Percentiles rank a stretch among this genome's conserved stretches.
These are phyloP conservation scores for Mycena albidolilacea DNA, from an alignment of 768 basidiomycete species.

Conservation along the genomic window DNA sequence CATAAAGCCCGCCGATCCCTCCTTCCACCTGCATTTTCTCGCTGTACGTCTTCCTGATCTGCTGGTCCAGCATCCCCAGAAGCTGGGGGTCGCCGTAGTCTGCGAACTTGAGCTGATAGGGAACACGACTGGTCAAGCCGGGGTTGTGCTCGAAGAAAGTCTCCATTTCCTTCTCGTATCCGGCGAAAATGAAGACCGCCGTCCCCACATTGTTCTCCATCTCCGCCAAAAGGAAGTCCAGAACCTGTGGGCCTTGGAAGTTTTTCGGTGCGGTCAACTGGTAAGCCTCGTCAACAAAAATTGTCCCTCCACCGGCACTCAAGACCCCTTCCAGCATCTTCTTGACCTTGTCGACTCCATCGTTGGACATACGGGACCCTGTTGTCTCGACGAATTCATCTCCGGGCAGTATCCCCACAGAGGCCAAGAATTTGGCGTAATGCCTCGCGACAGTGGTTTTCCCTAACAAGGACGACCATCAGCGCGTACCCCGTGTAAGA, in stretches of 20 bases:
- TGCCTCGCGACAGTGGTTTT: constrained; percentile 79
- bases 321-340: constrained; percentile 63
- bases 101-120: constrained; percentile 68
- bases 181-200: constrained; percentile 79
- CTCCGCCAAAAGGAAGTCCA: constrained; percentile 80
- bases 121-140: constrained; percentile 78
- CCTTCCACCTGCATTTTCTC: constrained; percentile 71
- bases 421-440: constrained; percentile 75
- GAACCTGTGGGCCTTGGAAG: constrained; percentile 66
- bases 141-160: constrained; percentile 85
- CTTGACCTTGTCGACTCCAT: constrained; percentile 68
- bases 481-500: background rate
- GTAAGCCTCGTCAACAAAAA: constrained; percentile 84
- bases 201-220: constrained; percentile 81
- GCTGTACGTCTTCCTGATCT: constrained; percentile 61
- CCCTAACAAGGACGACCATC: constrained; percentile 52
- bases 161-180: constrained; percentile 82
- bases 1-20: constrained; percentile 67
- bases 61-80: constrained; percentile 65
- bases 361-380: constrained; percentile 69
- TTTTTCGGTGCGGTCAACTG: constrained; percentile 69
- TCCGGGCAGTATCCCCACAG: constrained; percentile 68
- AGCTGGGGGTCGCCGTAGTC: constrained; percentile 76
- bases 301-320: constrained; percentile 70
- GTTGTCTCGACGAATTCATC: constrained; percentile 73